A percentile compares a stretch with the other conserved stretches of the same genome.
Evolutionary conservation across 2,329 filamentous ascomycete species (phyloP).

Genomic region (Talaromyces amestolkiae): DNA sequence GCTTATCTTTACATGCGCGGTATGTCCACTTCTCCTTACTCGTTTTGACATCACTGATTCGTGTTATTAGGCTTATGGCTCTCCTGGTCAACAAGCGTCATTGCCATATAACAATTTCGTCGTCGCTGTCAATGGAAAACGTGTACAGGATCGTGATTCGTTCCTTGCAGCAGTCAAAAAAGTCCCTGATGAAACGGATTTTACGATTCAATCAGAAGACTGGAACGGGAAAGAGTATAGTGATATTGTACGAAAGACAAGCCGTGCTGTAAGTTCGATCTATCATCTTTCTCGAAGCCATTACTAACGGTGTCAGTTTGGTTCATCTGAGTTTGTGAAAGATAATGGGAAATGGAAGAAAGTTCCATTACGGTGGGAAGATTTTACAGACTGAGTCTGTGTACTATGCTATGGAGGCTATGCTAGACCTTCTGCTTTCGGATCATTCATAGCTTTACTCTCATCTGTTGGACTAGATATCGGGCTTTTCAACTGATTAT

Average conservation of each 20-base stretch:
- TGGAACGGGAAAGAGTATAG: slow-evolving; percentile 14
- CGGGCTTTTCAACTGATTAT: background rate
- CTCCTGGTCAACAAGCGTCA: slow-evolving; percentile 10
- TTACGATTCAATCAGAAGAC: slow-evolving; percentile 15
- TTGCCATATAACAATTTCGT: slow-evolving; percentile 12
- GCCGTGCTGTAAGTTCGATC: slow-evolving; percentile 3
- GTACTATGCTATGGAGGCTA: background rate
- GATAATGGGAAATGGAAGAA: slow-evolving; percentile 14
- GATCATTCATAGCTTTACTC: background rate
- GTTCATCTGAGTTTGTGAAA: slow-evolving; percentile 11
- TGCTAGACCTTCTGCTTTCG: background rate
- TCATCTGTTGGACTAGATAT: background rate
- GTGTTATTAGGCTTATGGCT: slow-evolving; percentile 1
- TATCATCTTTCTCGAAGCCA: background rate
- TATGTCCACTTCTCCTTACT: background rate
- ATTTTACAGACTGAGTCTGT: background rate
- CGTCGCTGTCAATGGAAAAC: slow-evolving; percentile 9
- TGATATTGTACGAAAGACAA: slow-evolving; percentile 13
- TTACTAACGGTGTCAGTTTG: slow-evolving; percentile 8
- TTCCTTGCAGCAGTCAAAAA: slow-evolving; percentile 5
- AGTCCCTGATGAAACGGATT: slow-evolving; percentile 13
- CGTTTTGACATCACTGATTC: background rate
- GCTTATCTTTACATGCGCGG: slow-evolving; percentile 5
- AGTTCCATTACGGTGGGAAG: background rate
- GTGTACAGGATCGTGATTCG: slow-evolving; percentile 1